Conservation (phyloP, 179 eudicot genomes). For the Spinacia oleracea region DNA sequence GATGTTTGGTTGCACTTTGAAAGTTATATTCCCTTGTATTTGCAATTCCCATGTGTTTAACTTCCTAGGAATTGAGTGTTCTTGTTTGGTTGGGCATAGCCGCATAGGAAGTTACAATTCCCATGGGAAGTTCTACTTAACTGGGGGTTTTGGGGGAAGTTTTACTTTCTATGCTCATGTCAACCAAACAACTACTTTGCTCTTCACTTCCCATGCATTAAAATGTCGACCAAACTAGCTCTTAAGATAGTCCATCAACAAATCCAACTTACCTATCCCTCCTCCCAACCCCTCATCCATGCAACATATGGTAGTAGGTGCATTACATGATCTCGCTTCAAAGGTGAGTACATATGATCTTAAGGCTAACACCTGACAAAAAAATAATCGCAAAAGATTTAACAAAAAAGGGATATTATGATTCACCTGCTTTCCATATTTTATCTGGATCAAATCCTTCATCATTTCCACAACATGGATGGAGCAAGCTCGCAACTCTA, state of each 20-base stretch:
- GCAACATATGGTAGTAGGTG: neutral
- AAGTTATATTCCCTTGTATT: too few relatives aligned
- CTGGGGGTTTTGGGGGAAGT: too few relatives aligned
- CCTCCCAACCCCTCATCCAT: neutral
- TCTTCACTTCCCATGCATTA: too few relatives aligned
- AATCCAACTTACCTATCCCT: neutral
- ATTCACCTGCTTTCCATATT: slow-evolving; percentile 64
- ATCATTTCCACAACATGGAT: slow-evolving; percentile 74
- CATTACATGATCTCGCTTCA: neutral
- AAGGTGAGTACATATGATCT: neutral
- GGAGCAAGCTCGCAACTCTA: slow-evolving; percentile 77
- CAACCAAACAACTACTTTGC: too few relatives aligned
- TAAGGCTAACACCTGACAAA: neutral
- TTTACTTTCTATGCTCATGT: too few relatives aligned
- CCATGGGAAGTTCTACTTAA: too few relatives aligned
- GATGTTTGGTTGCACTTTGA: too few relatives aligned
- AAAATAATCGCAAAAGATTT: neutral
- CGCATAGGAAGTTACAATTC: too few relatives aligned
- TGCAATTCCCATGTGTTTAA: too few relatives aligned
- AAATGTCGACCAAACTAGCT: too few relatives aligned
- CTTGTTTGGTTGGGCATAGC: too few relatives aligned
- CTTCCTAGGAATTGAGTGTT: too few relatives aligned
- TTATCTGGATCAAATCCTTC: slow-evolving; percentile 58
- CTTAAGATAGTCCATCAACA: neutral
- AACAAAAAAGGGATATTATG: neutral